Evolutionary conservation across 768 basidiomycete genomes (phyloP), one percentile per base, ranked within the genome.

Genomic region (Psilocybe cubensis): DNA sequence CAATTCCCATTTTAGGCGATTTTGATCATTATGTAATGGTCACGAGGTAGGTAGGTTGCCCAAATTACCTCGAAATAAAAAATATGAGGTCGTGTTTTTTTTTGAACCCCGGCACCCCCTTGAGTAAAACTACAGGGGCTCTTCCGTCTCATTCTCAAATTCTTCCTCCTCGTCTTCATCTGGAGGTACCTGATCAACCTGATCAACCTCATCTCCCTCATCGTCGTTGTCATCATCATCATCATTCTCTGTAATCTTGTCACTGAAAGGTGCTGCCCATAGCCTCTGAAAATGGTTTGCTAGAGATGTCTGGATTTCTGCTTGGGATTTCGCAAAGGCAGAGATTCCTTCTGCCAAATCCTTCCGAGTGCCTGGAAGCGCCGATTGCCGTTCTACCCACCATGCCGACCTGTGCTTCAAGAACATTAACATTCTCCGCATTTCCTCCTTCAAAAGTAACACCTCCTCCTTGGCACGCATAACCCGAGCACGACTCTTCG

Each of bases 381-480:
- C 41, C 25, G 11, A 10, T 17, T 2, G 8, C 21, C 45, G 28
- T 44, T 31, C 44, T 33, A 35, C 18, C 54, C 54, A 55, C 54
- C 54, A 55, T 5, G 12, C 4, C 3, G 45, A n/a, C 31, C 48
- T 54, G 43, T 44, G 46, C 4, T 45, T 28, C 14, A 54, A 33
- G 20, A 35, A 54, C 6, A 24, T 29, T 8, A 55, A 35, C 6
- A 47, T 35, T 6, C 29, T n/a, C 14, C 54, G 43, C 54, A 55
- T 55, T 35, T 55, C 54, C 54, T 55, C 54, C 23, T 55, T 55
- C 3, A 55, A 25, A 4, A 55, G 20, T 46, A 55, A 38, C 1
- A 55, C 54, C 45, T 55, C 54, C 12, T 55, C 54, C 11, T 44
- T n/a, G n/a, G n/a, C n/a, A n/a, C n/a, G n/a, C n/a, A n/a, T n/a